These are phyloP conservation scores for Dactylellina leptospora DNA, from an alignment of 2,329 filamentous ascomycete species.

Conservation along the genomic window DNA sequence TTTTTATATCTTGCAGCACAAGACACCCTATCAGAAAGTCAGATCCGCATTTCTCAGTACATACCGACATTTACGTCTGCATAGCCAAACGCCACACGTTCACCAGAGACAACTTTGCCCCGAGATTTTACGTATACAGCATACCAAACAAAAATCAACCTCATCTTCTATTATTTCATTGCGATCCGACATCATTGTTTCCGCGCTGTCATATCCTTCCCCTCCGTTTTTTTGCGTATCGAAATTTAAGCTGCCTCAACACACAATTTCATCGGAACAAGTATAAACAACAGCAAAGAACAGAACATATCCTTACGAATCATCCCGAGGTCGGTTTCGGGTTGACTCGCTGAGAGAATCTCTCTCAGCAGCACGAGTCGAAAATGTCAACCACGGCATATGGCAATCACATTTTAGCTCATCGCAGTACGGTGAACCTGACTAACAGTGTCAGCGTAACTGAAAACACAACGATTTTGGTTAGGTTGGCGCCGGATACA, in stretches of 20 bases:
- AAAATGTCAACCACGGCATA: conserved; percentile 38
- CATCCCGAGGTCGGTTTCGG: not conserved
- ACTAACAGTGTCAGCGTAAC: conserved; percentile 18
- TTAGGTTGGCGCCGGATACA: conserved; percentile 38
- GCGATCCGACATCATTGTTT: not conserved
- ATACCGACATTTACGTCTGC: conserved; percentile 24
- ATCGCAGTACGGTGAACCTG: conserved; percentile 25
- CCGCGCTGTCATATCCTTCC: conserved; percentile 15
- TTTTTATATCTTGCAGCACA: conserved; percentile 39
- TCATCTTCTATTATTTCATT: not conserved
- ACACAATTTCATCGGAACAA: not conserved
- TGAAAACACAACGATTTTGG: conserved; percentile 47
- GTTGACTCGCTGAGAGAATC: conserved; percentile 24
- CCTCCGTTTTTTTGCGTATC: not conserved
- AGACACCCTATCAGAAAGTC: conserved; percentile 36
- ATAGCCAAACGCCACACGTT: conserved; percentile 36
- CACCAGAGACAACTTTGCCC: not conserved
- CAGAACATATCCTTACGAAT: not conserved
- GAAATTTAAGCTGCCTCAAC: not conserved
- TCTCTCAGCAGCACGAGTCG: conserved; percentile 8
- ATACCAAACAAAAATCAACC: not conserved
- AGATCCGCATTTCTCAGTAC: conserved; percentile 27
- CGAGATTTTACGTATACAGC: not conserved
- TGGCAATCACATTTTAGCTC: conserved; percentile 25
- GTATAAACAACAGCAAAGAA: not conserved